A percentile compares a stretch with the other conserved stretches of the same genome.
These are phyloP conservation scores for Paspalum vaginatum DNA, from an alignment of 176 grass and related monocot species.

Conservation along the genomic window DNA sequence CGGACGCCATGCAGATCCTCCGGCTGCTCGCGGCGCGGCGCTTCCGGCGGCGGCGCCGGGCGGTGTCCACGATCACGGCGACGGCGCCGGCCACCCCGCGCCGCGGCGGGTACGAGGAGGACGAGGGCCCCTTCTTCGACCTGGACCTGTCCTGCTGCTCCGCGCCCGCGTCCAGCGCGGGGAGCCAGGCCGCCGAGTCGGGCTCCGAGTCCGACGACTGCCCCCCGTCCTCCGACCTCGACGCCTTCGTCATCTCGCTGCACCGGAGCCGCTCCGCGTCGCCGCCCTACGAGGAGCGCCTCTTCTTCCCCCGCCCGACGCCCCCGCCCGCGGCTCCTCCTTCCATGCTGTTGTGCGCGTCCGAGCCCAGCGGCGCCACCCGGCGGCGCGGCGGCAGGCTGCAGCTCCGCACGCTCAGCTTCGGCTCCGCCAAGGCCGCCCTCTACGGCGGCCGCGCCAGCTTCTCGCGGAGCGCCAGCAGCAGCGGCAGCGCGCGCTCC, in stretches of 20 bases:
- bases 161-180: conserved; percentile 46
- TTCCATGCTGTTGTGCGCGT: no score
- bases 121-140: conserved; percentile 86
- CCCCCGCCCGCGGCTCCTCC: no score
- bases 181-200: conserved; percentile 32
- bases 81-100: conserved; percentile 47
- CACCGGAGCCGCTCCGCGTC: conserved; percentile 44
- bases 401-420: conserved; percentile 61
- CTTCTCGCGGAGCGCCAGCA: conserved; percentile 55
- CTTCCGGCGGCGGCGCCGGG: conserved; percentile 34
- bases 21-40: conserved; percentile 45
- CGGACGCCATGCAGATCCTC: conserved; percentile 50
- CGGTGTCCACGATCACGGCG: conserved; percentile 44
- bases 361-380: conserved; percentile 30
- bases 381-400: background rate
- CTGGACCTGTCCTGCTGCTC: conserved; percentile 57
- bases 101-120: conserved; percentile 35
- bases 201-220: conserved; percentile 58
- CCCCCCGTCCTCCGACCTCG: background rate
- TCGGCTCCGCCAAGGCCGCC: conserved; percentile 66
- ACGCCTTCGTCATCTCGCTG: conserved; percentile 56
- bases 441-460: conserved; percentile 60
- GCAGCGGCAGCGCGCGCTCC: conserved; percentile 46
- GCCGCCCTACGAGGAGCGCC: conserved; percentile 55
- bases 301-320: conserved; percentile 63